Base-by-base conservation (phyloP, 495 filamentous ascomycete genomes). In the Trypethelium eluteriae region DNA sequence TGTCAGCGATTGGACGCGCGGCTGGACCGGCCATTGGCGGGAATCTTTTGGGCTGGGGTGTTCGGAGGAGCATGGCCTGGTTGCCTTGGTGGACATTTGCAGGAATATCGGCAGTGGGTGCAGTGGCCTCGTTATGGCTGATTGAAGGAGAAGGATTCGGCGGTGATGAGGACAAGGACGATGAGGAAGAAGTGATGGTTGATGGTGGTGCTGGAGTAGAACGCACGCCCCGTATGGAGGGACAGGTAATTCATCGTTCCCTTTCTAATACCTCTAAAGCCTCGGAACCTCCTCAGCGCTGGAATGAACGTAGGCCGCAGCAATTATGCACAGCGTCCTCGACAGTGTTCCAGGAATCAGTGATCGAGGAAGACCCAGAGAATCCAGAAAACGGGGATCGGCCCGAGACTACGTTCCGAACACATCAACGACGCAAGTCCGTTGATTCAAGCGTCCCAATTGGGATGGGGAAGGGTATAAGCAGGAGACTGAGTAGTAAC, bases 81-180 rank as follows among this genome's bases (percentile, higher is more conserved):
- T 72, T 88, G 16, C 87, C 92, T 0, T 96, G 89, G 87, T 96
- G 90, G 89, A 72, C 86, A 5, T 76, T 96, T 16, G 79, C 83
- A 0, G 68, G 74, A 2, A 76, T 94, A 49, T 81, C 86, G 0
- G 63, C 82, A 6, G 47, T 89, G 9, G 88, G 87, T 50, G 83
- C 85, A 2, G 71, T 95, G 6, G 86, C 89, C 2, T 80, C 86
- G 6, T 88, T 84, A 75, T 87, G 84, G 76, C 82, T 93, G 35
- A 80, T 86, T 2, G 93, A 97, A 72, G 85, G 85, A 41, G 87
- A 93, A 34, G 90, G 89, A 0, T 90, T 89, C 64, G 78, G 77
- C n/a, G 78, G 75, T 39, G 75, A 76, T 18, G 77, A 76, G 5
- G 79, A 79, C 6, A 75, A 76, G 1, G 79, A 79, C 0, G 70